phyloP scores from a whole-genome alignment of 768 basidiomycete genomes.

The Pulveroboletus ravenelii region DNA sequence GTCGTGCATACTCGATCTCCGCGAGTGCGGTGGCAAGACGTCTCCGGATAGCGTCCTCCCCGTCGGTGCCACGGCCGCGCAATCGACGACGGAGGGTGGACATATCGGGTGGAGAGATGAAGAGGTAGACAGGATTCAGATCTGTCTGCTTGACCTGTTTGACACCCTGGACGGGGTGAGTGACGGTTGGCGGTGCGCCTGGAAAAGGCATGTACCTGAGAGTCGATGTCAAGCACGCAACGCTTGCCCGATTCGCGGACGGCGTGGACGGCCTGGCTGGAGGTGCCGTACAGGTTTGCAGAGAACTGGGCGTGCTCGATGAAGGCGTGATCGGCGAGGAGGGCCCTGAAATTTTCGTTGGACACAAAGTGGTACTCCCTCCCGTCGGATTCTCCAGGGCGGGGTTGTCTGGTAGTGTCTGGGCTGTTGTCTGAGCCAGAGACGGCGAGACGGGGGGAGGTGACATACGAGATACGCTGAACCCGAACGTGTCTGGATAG shows the following conservation, averaged over 20 bases:
- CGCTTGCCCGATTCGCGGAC: constrained; percentile 67
- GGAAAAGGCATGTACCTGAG: constrained; percentile 50
- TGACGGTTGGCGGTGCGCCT: background rate
- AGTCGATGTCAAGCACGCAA: constrained; percentile 94
- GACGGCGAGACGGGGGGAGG: background rate
- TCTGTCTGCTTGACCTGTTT: constrained; percentile 82
- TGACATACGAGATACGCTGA: constrained; percentile 83
- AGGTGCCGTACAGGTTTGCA: constrained; percentile 91
- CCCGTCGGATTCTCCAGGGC: constrained; percentile 78
- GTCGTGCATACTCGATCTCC: constrained; percentile 82
- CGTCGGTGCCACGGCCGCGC: constrained; percentile 78
- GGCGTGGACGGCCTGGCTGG: constrained; percentile 65
- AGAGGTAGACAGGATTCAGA: constrained; percentile 83
- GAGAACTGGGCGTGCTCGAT: constrained; percentile 95
- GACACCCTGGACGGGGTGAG: constrained; percentile 60
- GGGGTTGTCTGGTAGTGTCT: constrained; percentile 89
- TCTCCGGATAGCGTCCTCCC: constrained; percentile 62
- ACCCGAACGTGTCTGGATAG: constrained; percentile 82
- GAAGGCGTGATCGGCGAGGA: constrained; percentile 71
- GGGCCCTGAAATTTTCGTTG: constrained; percentile 61
- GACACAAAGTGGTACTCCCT: constrained; percentile 85
- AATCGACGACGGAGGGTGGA: constrained; percentile 66
- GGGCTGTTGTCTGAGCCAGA: background rate
- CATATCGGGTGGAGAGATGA: constrained; percentile 86
- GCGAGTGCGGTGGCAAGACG: constrained; percentile 72